Evolutionary conservation across 1,139 yeast species (phyloP).

Genomic region (Pichiaceae sp.): DNA sequence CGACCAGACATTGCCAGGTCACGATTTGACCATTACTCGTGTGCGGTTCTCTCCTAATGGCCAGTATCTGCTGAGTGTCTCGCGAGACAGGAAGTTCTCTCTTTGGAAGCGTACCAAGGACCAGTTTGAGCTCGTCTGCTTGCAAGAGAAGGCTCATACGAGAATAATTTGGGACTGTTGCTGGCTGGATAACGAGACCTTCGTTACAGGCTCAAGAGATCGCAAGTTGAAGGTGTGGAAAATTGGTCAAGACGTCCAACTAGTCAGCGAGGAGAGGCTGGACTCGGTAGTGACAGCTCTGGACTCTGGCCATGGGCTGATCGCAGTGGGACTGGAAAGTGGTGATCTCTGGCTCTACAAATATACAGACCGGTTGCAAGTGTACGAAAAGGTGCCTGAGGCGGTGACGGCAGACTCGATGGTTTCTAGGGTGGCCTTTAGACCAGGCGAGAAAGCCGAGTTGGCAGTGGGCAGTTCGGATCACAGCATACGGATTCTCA

Average conservation of each 20-base stretch:
- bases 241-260: conserved; percentile 25
- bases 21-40: conserved; percentile 78
- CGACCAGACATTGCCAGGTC: conserved; percentile 44
- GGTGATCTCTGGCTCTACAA: conserved; percentile 38
- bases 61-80: conserved; percentile 62
- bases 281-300: conserved; percentile 65
- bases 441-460: conserved; percentile 16
- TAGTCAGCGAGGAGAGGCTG: conserved; percentile 29
- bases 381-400: conserved; percentile 27
- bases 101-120: conserved; percentile 49
- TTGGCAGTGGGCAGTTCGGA: conserved; percentile 70
- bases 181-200: conserved; percentile 56
- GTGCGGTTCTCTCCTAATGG: conserved; percentile 71
- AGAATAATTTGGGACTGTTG: conserved; percentile 95
- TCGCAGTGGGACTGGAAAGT: conserved; percentile 69
- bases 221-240: conserved; percentile 69
- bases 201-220: conserved; percentile 87
- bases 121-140: conserved; percentile 35
- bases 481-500: conserved; percentile 54
- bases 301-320: conserved; percentile 29
- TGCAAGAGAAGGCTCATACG: conserved; percentile 67
- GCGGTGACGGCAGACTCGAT: conserved; percentile 50
- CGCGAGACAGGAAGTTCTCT: conserved; percentile 84
- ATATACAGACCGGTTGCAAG: conserved; percentile 25
- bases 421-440: conserved; percentile 53